Percentiles rank a stretch among this genome's conserved stretches.
phyloP scores from a whole-genome alignment of 148 eudicot genomes.

The Beta vulgaris region DNA sequence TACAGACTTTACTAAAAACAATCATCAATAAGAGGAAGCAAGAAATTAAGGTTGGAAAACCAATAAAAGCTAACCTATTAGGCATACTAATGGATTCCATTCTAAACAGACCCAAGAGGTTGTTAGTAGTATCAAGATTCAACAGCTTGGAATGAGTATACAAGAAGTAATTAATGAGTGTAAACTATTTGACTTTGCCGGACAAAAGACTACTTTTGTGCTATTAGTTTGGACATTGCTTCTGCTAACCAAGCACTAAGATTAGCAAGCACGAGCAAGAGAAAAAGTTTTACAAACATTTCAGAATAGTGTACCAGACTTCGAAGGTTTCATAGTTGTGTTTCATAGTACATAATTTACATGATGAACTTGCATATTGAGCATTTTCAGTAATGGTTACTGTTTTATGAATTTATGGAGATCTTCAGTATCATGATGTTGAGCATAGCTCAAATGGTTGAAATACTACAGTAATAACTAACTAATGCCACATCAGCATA shows the following conservation, averaged over 20 bases:
- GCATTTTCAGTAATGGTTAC: too few relatives aligned
- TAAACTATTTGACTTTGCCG: slow-evolving; percentile 32
- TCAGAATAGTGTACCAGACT: slow-evolving; percentile 17
- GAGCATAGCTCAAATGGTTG: too few relatives aligned
- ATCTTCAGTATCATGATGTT: too few relatives aligned
- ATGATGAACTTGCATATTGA: too few relatives aligned
- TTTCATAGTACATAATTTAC: too few relatives aligned
- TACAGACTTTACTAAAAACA: slow-evolving; percentile 7
- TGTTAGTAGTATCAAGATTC: not conserved
- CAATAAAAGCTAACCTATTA: slow-evolving; percentile 19
- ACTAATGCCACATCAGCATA: too few relatives aligned
- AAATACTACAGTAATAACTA: too few relatives aligned
- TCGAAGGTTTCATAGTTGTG: slow-evolving; percentile 31
- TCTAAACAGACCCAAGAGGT: slow-evolving; percentile 20
- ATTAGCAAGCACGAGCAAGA: slow-evolving; percentile 33
- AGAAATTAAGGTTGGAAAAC: slow-evolving; percentile 22
- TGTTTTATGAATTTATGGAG: too few relatives aligned
- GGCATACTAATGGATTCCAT: slow-evolving; percentile 26
- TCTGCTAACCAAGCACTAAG: slow-evolving; percentile 29
- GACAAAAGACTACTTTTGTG: slow-evolving; percentile 32
- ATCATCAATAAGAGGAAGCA: slow-evolving; percentile 25
- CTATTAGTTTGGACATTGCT: slow-evolving; percentile 29
- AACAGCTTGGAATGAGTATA: slow-evolving; percentile 13
- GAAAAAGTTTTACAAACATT: slow-evolving; percentile 27
- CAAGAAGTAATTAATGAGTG: slow-evolving; percentile 36